phyloP scores from a whole-genome alignment of 2,329 filamentous ascomycete species.

The Pestalotiopsis sp. region DNA sequence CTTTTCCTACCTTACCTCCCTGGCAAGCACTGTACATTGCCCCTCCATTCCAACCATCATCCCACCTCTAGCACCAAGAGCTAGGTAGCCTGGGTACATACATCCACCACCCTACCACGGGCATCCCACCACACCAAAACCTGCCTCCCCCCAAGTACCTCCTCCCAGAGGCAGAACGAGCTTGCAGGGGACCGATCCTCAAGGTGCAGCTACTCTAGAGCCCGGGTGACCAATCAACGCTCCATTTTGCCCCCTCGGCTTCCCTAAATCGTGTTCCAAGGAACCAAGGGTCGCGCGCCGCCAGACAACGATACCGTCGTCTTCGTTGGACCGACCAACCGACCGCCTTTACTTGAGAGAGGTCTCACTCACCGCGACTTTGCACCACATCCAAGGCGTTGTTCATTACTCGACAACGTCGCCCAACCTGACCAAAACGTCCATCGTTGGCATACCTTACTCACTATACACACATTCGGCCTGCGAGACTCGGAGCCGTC shows the following conservation, averaged over 20 bases:
- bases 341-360: conserved; percentile 6
- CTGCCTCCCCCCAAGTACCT: background rate
- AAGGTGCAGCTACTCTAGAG: conserved; percentile 1
- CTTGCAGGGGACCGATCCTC: conserved; percentile 5
- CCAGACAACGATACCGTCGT: background rate
- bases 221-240: conserved; percentile 10
- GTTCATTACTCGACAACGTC: background rate
- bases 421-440: background rate
- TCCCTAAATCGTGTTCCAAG: conserved; percentile 12
- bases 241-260: conserved; percentile 8
- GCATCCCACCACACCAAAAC: background rate
- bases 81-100: background rate
- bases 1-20: background rate
- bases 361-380: conserved; percentile 12
- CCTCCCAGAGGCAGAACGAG: background rate
- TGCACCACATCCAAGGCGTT: background rate
- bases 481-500: conserved; percentile 6
- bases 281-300: conserved; percentile 10
- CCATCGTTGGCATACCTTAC: background rate
- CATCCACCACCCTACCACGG: background rate
- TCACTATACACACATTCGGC: background rate
- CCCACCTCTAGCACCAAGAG: background rate
- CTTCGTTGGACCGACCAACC: background rate
- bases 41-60: background rate
- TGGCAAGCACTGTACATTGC: background rate